A percentile compares a stretch with the other conserved stretches of the same genome.
These are phyloP conservation scores for Bruguiera gymnorhiza DNA, from an alignment of 345 rosid species.

Conservation along the genomic window DNA sequence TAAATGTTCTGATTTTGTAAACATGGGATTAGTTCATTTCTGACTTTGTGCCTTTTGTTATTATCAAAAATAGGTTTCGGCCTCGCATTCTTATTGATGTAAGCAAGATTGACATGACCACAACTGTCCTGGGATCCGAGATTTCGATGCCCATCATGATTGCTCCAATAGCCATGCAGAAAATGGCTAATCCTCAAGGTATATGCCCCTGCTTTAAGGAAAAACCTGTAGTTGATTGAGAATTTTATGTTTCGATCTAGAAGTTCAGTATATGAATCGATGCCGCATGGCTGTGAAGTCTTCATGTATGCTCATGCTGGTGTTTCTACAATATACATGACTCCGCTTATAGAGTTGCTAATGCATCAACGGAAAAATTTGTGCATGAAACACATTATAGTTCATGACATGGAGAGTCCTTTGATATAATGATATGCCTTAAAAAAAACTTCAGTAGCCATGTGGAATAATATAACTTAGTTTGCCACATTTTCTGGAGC, in stretches of 20 bases:
- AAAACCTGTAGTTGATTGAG: not conserved
- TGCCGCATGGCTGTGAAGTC: not conserved
- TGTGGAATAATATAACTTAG: no score
- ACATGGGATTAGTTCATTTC: not conserved
- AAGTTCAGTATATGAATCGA: not conserved
- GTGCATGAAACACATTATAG: no score
- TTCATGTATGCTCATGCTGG: not conserved
- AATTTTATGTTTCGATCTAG: no score
- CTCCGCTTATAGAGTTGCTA: not conserved
- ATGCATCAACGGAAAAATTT: no score
- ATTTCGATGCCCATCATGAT: constrained; percentile 95
- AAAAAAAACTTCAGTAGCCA: no score
- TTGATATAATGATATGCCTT: no score
- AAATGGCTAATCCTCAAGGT: constrained; percentile 98
- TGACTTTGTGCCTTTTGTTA: not conserved
- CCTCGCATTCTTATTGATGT: constrained; percentile 90
- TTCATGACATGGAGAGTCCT: no score
- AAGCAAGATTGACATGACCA: constrained; percentile 69
- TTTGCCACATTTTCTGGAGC: no score
- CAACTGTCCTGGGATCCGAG: constrained; percentile 75
- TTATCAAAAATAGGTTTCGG: constrained; percentile 52
- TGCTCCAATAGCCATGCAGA: constrained; percentile 94
- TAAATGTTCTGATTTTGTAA: not conserved
- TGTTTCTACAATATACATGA: not conserved
- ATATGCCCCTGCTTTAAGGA: not conserved